Evolutionary conservation across 2,329 filamentous ascomycete genomes (phyloP).

Genomic region (Aciculosporium take): DNA sequence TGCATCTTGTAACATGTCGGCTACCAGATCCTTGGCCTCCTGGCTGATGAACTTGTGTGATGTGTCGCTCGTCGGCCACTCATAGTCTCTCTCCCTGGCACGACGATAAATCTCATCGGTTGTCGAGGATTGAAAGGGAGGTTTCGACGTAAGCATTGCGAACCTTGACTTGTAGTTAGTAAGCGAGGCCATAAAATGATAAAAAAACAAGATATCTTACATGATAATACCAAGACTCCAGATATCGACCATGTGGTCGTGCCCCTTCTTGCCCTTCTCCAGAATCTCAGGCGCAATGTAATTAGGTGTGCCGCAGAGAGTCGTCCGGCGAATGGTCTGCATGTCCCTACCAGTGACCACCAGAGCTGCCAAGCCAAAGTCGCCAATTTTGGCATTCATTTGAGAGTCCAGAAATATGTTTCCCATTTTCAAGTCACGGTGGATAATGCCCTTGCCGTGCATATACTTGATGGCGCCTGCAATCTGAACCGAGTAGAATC

Average conservation of each 20-base stretch:
- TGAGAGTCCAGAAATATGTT: slow-evolving; percentile 89
- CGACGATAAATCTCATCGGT: slow-evolving; percentile 73
- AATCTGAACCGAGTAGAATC: slow-evolving; percentile 87
- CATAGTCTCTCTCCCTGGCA: slow-evolving; percentile 58
- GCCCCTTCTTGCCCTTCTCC: slow-evolving; percentile 83
- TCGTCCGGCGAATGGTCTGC: slow-evolving; percentile 71
- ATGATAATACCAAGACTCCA: slow-evolving; percentile 98
- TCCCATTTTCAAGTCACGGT: slow-evolving; percentile 93
- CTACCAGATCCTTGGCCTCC: slow-evolving; percentile 66
- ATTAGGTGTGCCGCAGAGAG: slow-evolving; percentile 92
- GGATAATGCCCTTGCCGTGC: slow-evolving; percentile 89
- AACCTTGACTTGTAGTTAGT: slow-evolving; percentile 40
- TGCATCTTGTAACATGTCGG: slow-evolving; percentile 60
- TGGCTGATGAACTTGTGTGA: slow-evolving; percentile 56
- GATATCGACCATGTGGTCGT: slow-evolving; percentile 95
- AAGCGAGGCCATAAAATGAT: neutral
- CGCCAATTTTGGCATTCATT: slow-evolving; percentile 97
- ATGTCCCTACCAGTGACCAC: slow-evolving; percentile 84
- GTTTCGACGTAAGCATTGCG: slow-evolving; percentile 90
- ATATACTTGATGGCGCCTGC: slow-evolving; percentile 97
- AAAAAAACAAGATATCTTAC: slow-evolving; percentile 32
- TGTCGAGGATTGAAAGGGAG: slow-evolving; percentile 86
- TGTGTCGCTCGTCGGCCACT: slow-evolving; percentile 57
- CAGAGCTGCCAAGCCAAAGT: slow-evolving; percentile 88
- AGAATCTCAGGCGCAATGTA: slow-evolving; percentile 96